Evolutionary conservation across 352 stramenopile species (phyloP).

Genomic region (Globisporangium radiosum): DNA sequence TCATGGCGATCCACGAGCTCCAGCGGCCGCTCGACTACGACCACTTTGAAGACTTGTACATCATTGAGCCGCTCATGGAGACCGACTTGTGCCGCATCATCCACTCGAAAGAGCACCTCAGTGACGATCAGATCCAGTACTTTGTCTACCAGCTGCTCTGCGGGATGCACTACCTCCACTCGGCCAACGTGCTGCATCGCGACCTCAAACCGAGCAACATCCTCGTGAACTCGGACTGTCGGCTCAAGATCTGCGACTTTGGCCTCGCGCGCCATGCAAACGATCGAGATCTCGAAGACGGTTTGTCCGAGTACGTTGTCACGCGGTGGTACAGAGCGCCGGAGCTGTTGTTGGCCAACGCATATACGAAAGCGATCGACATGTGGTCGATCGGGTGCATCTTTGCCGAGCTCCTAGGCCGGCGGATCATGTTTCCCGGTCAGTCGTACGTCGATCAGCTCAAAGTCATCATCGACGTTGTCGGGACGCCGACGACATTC

Average conservation of each 20-base stretch:
- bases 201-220: slow-evolving; percentile 98
- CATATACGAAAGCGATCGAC: slow-evolving; percentile 87
- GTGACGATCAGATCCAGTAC: slow-evolving; percentile 94
- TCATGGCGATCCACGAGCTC: slow-evolving; percentile 84
- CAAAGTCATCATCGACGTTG: slow-evolving; percentile 82
- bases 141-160: slow-evolving; percentile 96
- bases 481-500: slow-evolving; percentile 79
- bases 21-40: slow-evolving; percentile 77
- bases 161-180: slow-evolving; percentile 95
- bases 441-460: slow-evolving; percentile 86
- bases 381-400: slow-evolving; percentile 99
- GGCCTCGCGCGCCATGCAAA: slow-evolving; percentile 77
- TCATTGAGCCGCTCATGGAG: slow-evolving; percentile 97
- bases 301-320: slow-evolving; percentile 91
- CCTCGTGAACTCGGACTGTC: slow-evolving; percentile 92
- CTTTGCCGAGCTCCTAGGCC: slow-evolving; percentile 96
- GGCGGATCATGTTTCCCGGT: slow-evolving; percentile 78
- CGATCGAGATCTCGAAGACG: slow-evolving; percentile 73
- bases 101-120: slow-evolving; percentile 85
- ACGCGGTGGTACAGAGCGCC: slow-evolving; percentile 91
- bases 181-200: slow-evolving; percentile 92
- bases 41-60: slow-evolving; percentile 96
- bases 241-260: slow-evolving; percentile 87
- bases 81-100: slow-evolving; percentile 92
- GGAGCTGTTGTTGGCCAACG: slow-evolving; percentile 75